A percentile compares a stretch with the other conserved stretches of the same genome.
phyloP scores from a whole-genome alignment of 768 basidiomycete genomes.

The Termitomyces sp. region DNA sequence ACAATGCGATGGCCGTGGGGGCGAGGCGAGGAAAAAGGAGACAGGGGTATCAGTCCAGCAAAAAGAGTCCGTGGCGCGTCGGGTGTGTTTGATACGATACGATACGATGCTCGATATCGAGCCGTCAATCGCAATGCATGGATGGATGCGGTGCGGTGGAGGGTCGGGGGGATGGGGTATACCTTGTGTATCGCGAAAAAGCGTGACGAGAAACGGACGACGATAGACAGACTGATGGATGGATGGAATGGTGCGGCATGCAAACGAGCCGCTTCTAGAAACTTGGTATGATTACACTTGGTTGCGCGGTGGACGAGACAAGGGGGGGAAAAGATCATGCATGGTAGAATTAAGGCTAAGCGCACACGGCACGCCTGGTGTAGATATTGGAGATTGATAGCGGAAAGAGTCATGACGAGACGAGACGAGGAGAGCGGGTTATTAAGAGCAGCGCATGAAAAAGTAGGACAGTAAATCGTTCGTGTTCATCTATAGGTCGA shows the following conservation, averaged over 20 bases:
- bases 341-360: slow-evolving; percentile 3
- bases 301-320: background rate
- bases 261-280: background rate
- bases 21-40: background rate
- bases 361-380: slow-evolving; percentile 11
- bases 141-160: background rate
- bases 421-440: slow-evolving; percentile 37
- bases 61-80: slow-evolving; percentile 6
- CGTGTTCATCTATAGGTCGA: slow-evolving; percentile 29
- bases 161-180: background rate
- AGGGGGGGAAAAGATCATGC: background rate
- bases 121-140: slow-evolving; percentile 10
- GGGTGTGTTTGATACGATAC: background rate
- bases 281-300: background rate
- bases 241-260: background rate
- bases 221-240: slow-evolving; percentile 3
- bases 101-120: background rate
- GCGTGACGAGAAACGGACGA: slow-evolving; percentile 4
- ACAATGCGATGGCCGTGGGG: background rate
- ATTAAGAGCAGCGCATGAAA: slow-evolving; percentile 58
- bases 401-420: slow-evolving; percentile 35
- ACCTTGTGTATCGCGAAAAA: slow-evolving; percentile 8
- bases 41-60: slow-evolving; percentile 9
- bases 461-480: slow-evolving; percentile 12
- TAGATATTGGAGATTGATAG: slow-evolving; percentile 14